These are phyloP conservation scores for Enterocytospora artemiae DNA, from an alignment of 371 early-diverging fungal genomes.

Conservation along the genomic window DNA sequence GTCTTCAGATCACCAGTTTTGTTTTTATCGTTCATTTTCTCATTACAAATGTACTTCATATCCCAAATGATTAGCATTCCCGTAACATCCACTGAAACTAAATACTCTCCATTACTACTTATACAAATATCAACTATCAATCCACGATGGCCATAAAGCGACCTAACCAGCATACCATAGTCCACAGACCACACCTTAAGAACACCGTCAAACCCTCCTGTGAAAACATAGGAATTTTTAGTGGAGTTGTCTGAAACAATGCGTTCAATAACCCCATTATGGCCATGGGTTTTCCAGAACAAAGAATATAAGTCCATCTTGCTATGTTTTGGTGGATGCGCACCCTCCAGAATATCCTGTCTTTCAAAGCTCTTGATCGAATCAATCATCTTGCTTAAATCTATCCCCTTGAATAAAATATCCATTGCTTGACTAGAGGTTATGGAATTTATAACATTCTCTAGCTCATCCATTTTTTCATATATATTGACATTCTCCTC, in stretches of 20 bases:
- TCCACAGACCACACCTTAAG: constrained; percentile 53
- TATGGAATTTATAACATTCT: too few species aligned
- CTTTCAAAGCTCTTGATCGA: too few species aligned
- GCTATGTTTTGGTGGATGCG: too few species aligned
- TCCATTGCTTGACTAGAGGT: too few species aligned
- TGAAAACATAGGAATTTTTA: constrained; percentile 40
- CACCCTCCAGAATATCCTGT: too few species aligned
- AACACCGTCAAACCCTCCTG: constrained; percentile 55
- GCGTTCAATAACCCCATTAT: constrained; percentile 51
- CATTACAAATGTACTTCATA: constrained; percentile 8
- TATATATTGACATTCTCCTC: too few species aligned
- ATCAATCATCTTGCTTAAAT: too few species aligned
- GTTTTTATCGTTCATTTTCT: constrained; percentile 8
- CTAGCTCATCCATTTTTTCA: too few species aligned
- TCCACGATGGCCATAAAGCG: constrained; percentile 44
- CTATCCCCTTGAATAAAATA: too few species aligned
- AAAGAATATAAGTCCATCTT: too few species aligned
- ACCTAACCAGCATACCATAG: constrained; percentile 32
- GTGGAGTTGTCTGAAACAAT: constrained; percentile 48
- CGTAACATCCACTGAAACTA: constrained; percentile 51
- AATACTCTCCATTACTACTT: constrained; percentile 34
- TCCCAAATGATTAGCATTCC: constrained; percentile 47
- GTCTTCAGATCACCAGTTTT: background rate
- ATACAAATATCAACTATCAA: constrained; percentile 52
- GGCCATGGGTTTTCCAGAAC: constrained; percentile 30